These are phyloP conservation scores for Russula sp. DNA, from an alignment of 768 basidiomycete genomes.

Conservation along the genomic window DNA sequence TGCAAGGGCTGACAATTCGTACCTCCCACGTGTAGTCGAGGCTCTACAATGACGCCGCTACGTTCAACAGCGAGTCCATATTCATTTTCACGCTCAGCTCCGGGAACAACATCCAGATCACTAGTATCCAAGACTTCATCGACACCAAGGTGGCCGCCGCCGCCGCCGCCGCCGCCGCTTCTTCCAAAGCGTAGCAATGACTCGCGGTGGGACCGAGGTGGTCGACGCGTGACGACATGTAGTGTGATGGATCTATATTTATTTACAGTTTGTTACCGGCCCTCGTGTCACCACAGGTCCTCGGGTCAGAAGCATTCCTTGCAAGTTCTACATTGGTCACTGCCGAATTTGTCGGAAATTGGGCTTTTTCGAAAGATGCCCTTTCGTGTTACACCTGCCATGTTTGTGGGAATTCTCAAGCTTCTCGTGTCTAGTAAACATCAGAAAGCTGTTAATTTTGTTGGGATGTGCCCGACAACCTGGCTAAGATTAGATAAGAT, in stretches of 20 bases:
- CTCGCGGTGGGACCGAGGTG: neutral
- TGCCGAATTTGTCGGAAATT: no score
- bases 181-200: neutral
- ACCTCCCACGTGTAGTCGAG: neutral
- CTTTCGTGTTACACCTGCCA: no score
- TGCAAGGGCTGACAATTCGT: neutral
- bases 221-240: neutral
- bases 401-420: no score
- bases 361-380: no score
- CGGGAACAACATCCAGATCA: slow-evolving; percentile 8
- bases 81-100: slow-evolving; percentile 1
- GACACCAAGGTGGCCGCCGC: slow-evolving; percentile 11
- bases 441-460: no score
- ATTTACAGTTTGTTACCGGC: no score
- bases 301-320: no score
- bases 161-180: neutral
- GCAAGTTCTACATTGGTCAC: no score
- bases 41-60: neutral
- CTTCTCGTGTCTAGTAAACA: no score
- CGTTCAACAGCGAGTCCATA: slow-evolving; percentile 1
- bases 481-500: no score
- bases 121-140: slow-evolving; percentile 9
- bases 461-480: no score
- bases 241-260: neutral
- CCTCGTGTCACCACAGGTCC: no score